A percentile compares a stretch with the other conserved stretches of the same genome.
phyloP scores from a whole-genome alignment of 176 grass and related monocot genomes.

The Aegilops tauschii region DNA sequence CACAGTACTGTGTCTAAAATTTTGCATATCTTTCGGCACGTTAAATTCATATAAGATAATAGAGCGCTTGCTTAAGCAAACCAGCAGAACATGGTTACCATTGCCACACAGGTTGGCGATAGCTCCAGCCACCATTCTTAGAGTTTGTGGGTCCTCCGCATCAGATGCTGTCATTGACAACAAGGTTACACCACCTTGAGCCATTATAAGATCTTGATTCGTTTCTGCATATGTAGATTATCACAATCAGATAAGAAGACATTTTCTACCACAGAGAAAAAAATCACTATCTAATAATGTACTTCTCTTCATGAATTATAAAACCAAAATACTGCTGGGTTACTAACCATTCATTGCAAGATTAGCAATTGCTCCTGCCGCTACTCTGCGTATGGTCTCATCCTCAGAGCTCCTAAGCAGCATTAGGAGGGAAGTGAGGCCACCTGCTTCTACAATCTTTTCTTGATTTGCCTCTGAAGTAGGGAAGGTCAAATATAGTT shows the following conservation, averaged over 20 bases:
- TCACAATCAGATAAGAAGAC: slow-evolving; percentile 19
- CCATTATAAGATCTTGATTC: slow-evolving; percentile 99
- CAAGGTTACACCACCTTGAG: slow-evolving; percentile 81
- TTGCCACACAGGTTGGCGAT: slow-evolving; percentile 99
- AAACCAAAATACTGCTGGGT: not conserved
- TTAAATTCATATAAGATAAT: slow-evolving; percentile 18
- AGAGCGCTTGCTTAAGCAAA: slow-evolving; percentile 1
- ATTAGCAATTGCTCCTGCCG: slow-evolving; percentile 98
- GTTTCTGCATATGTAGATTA: slow-evolving; percentile 63
- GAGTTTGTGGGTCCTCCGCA: slow-evolving; percentile 93
- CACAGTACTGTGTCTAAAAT: too few species aligned
- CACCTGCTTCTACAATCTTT: slow-evolving; percentile 99
- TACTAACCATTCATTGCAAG: slow-evolving; percentile 97
- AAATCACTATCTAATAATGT: not conserved
- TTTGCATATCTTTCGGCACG: not conserved
- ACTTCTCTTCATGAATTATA: slow-evolving; percentile 17
- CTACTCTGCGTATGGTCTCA: slow-evolving; percentile 89
- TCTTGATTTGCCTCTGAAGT: slow-evolving; percentile 96
- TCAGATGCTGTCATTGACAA: slow-evolving; percentile 96
- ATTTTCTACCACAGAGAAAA: slow-evolving; percentile 8
- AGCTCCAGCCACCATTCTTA: slow-evolving; percentile 99
- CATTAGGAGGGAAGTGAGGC: slow-evolving; percentile 79
- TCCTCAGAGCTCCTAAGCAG: slow-evolving; percentile 95
- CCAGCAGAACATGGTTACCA: slow-evolving; percentile 52
- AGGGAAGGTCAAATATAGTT: slow-evolving; percentile 10